phyloP scores from a whole-genome alignment of 1,284 basidiomycete genomes.

The Pyrrhoderma noxium region DNA sequence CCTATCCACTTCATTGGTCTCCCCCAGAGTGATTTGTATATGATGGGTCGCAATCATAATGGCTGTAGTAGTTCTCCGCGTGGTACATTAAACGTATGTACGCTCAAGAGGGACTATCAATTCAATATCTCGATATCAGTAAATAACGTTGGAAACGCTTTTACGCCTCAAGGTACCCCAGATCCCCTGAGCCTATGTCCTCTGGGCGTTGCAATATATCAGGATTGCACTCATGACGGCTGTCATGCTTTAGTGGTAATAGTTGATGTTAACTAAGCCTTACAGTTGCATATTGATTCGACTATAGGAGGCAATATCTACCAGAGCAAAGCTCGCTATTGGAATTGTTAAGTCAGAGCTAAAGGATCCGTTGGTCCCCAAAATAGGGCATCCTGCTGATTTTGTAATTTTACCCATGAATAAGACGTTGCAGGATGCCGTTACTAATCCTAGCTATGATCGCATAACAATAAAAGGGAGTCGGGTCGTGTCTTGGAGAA shows the following conservation, averaged over 20 bases:
- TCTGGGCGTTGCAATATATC: conserved; percentile 54
- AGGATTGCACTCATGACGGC: conserved; percentile 42
- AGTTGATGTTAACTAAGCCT: conserved; percentile 15
- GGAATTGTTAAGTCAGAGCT: conserved; percentile 23
- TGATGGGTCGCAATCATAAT: conserved; percentile 41
- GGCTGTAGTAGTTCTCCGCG: conserved; percentile 33
- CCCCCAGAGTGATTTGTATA: conserved; percentile 59
- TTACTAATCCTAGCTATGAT: conserved; percentile 40
- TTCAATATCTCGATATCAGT: conserved; percentile 48
- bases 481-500: conserved; percentile 23
- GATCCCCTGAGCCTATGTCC: conserved; percentile 53
- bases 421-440: conserved; percentile 37
- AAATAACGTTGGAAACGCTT: conserved; percentile 60
- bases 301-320: conserved; percentile 38
- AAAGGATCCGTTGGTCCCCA: conserved; percentile 30
- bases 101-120: conserved; percentile 30
- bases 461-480: conserved; percentile 31
- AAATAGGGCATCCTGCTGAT: conserved; percentile 41
- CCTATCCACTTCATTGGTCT: conserved; percentile 49
- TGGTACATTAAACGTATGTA: conserved; percentile 46
- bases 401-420: conserved; percentile 53
- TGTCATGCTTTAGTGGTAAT: conserved; percentile 43
- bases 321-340: conserved; percentile 41
- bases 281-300: background rate
- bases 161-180: conserved; percentile 56